These are phyloP conservation scores for Zygoascus bituminiphila DNA, from an alignment of 805 yeast species.

Conservation along the genomic window DNA sequence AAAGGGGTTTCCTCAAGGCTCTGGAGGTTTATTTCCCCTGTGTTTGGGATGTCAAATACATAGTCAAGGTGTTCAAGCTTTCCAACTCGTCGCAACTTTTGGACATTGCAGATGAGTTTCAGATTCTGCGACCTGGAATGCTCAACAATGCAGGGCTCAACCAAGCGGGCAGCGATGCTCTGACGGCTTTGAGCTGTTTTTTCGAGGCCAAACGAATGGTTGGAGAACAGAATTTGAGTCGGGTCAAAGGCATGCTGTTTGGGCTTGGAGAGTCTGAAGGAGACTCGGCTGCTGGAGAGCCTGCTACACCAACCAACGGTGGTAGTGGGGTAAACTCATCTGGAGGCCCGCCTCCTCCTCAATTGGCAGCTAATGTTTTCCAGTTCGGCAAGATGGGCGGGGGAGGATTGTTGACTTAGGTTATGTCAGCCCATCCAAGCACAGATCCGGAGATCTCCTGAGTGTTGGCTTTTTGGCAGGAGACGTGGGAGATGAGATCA, in stretches of 20 bases:
- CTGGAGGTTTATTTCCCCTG: conserved; percentile 68
- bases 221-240: conserved; percentile 26
- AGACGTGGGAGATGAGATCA: no score
- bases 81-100: conserved; percentile 29
- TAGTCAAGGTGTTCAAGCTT: conserved; percentile 30
- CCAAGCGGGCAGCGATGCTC: conserved; percentile 39
- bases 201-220: conserved; percentile 33
- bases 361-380: conserved; percentile 20
- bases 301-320: background rate
- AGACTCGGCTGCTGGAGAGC: background rate
- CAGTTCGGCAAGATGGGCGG: conserved; percentile 28
- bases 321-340: conserved; percentile 2
- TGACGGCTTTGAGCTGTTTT: conserved; percentile 35
- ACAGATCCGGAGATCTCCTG: no score
- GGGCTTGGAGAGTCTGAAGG: conserved; percentile 26
- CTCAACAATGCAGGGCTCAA: conserved; percentile 24
- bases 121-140: conserved; percentile 18
- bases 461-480: no score
- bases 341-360: background rate
- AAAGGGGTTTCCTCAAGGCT: conserved; percentile 68
- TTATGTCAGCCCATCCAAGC: background rate
- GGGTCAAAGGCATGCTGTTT: conserved; percentile 29
- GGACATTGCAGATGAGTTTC: conserved; percentile 37
- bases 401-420: conserved; percentile 4
- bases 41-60: conserved; percentile 67